Evolutionary conservation across 768 basidiomycete species (phyloP).

Genomic region (Pisolithus orientalis): DNA sequence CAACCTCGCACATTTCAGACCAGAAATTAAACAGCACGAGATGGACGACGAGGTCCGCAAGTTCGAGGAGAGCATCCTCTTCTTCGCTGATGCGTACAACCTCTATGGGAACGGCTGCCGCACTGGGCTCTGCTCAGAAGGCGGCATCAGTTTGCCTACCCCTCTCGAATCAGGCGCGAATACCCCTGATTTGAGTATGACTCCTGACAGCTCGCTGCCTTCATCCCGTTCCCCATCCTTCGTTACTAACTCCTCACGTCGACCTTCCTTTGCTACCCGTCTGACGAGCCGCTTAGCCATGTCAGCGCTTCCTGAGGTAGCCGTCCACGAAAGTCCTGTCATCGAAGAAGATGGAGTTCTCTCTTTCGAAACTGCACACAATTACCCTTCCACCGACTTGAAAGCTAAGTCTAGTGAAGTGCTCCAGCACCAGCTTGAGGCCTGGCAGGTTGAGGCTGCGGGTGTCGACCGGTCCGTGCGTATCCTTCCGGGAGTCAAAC

Average conservation of each 20-base stretch:
- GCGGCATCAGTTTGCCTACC: neutral
- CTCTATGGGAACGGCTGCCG: constrained; percentile 24
- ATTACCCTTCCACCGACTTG: too few relatives aligned
- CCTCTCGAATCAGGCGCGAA: constrained; percentile 27
- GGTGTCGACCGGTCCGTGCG: constrained; percentile 57
- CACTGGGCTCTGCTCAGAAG: too few relatives aligned
- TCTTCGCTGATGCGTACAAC: constrained; percentile 55
- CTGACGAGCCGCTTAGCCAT: constrained; percentile 17
- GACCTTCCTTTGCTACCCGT: constrained; percentile 42
- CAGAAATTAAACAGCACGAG: constrained; percentile 46
- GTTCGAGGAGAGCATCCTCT: constrained; percentile 63
- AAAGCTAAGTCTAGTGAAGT: too few relatives aligned
- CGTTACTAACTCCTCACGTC: constrained; percentile 28
- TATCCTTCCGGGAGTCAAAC: constrained; percentile 65
- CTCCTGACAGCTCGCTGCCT: constrained; percentile 33
- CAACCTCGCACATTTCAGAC: constrained; percentile 61
- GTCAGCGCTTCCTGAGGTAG: too few relatives aligned
- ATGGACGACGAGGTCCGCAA: constrained; percentile 52
- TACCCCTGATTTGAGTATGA: constrained; percentile 36
- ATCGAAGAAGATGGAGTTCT: too few relatives aligned
- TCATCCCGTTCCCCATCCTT: constrained; percentile 41
- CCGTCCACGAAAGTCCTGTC: too few relatives aligned
- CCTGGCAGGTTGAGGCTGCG: constrained; percentile 38
- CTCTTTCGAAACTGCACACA: too few relatives aligned
- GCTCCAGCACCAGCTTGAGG: too few relatives aligned